Conservation (phyloP, 2,329 filamentous ascomycete genomes). For the Stagonosporopsis rhizophila region DNA sequence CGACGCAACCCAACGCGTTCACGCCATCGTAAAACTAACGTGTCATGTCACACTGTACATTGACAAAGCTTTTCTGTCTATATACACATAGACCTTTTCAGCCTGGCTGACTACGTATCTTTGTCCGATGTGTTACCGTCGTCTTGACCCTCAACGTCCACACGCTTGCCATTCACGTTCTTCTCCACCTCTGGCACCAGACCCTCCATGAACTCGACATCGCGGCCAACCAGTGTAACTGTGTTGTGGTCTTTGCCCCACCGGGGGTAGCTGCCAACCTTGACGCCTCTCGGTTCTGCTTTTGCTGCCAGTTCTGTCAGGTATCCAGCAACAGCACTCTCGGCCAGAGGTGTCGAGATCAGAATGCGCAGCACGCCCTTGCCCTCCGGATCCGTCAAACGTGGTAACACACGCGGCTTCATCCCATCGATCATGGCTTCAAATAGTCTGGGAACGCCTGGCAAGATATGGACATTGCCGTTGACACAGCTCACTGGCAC, state of each 20-base stretch:
- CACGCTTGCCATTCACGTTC: conserved; percentile 75
- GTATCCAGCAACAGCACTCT: conserved; percentile 84
- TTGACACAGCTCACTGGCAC: conserved; percentile 90
- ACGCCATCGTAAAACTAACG: conserved; percentile 28
- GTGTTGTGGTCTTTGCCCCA: conserved; percentile 90
- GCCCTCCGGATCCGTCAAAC: conserved; percentile 78
- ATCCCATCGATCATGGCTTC: conserved; percentile 78
- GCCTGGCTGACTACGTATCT: conserved; percentile 40
- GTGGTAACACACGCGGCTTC: conserved; percentile 72
- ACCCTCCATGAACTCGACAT: conserved; percentile 78
- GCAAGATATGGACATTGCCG: conserved; percentile 90
- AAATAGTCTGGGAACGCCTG: conserved; percentile 87
- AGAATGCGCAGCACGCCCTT: conserved; percentile 80
- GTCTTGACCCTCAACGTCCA: conserved; percentile 71
- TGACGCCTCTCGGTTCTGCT: conserved; percentile 78
- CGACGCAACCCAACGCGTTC: conserved; percentile 13
- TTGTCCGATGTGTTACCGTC: conserved; percentile 51
- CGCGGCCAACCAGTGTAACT: conserved; percentile 82
- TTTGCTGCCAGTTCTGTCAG: conserved; percentile 78
- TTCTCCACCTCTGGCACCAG: conserved; percentile 78
- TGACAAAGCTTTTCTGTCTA: conserved; percentile 21
- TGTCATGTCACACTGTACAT: conserved; percentile 22
- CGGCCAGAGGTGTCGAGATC: conserved; percentile 85
- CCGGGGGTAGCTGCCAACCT: conserved; percentile 93
- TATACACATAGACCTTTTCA: conserved; percentile 30